Evolutionary conservation across 1,284 basidiomycete genomes (phyloP).

Genomic region (Porodaedalea pini): DNA sequence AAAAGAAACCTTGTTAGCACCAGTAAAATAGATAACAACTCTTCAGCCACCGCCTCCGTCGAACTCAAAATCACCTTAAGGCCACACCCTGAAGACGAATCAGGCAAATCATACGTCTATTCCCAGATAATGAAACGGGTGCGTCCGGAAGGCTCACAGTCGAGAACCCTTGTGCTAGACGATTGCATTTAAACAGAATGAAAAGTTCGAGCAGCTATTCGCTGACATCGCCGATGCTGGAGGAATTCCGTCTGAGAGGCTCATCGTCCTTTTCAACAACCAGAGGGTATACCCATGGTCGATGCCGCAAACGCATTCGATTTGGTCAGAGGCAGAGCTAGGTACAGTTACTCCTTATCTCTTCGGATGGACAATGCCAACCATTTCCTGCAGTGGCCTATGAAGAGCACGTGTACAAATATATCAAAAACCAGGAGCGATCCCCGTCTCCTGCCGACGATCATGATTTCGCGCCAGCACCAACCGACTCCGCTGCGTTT

Average conservation of each 20-base stretch:
- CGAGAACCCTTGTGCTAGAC: too few relatives aligned
- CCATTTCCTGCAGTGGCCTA: slow-evolving; percentile 50
- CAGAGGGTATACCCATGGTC: slow-evolving; percentile 63
- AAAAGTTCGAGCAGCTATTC: slow-evolving; percentile 58
- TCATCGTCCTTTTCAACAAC: slow-evolving; percentile 57
- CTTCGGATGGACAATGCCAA: not conserved
- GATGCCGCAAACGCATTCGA: slow-evolving; percentile 57
- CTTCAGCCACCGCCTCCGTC: slow-evolving; percentile 37
- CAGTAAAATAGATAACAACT: slow-evolving; percentile 26
- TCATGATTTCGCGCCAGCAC: slow-evolving; percentile 36
- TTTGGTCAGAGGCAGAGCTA: slow-evolving; percentile 64
- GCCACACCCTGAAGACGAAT: slow-evolving; percentile 53
- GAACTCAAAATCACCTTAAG: slow-evolving; percentile 56
- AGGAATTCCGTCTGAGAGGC: slow-evolving; percentile 41
- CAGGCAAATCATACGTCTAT: slow-evolving; percentile 41
- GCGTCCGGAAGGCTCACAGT: slow-evolving; percentile 24
- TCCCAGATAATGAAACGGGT: slow-evolving; percentile 57
- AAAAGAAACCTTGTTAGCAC: slow-evolving; percentile 25
- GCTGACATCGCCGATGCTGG: slow-evolving; percentile 60
- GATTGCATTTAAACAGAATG: slow-evolving; percentile 40
- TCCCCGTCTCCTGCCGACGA: slow-evolving; percentile 31
- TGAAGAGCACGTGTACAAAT: slow-evolving; percentile 56
- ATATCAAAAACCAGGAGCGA: slow-evolving; percentile 40
- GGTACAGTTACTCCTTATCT: slow-evolving; percentile 38
- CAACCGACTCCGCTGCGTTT: slow-evolving; percentile 22